Evolutionary conservation across 495 filamentous ascomycete species (phyloP).

Genomic region (Hyaloscypha variabilis): DNA sequence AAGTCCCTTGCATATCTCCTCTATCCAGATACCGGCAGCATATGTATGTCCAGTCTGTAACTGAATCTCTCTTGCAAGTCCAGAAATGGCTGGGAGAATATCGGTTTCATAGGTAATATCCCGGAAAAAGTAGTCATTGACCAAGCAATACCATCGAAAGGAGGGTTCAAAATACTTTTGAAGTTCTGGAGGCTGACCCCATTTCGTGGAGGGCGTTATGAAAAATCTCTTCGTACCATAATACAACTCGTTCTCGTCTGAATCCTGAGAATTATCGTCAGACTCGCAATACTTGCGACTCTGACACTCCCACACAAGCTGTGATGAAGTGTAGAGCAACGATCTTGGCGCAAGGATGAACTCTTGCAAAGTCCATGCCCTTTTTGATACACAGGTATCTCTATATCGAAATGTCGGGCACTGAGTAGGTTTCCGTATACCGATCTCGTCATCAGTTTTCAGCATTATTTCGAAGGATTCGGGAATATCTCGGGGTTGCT

Average conservation of each 20-base stretch:
- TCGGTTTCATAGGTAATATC: too few relatives aligned
- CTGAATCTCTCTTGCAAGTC: neutral
- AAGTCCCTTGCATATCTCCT: constrained; percentile 4
- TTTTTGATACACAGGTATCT: neutral
- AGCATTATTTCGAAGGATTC: too few relatives aligned
- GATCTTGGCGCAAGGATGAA: neutral
- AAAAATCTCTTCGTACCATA: too few relatives aligned
- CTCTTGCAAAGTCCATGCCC: constrained; percentile 11
- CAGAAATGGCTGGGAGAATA: neutral
- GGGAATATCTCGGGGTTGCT: too few relatives aligned
- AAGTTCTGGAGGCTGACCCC: too few relatives aligned
- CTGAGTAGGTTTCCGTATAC: too few relatives aligned
- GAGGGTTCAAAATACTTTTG: too few relatives aligned
- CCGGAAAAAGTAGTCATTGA: too few relatives aligned
- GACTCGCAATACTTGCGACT: neutral
- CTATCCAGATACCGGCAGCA: neutral
- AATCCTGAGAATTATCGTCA: neutral
- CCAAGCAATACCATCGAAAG: too few relatives aligned
- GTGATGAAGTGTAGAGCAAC: neutral
- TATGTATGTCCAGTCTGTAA: neutral
- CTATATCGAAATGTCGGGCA: too few relatives aligned
- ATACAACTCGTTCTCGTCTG: neutral
- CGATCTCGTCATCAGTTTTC: too few relatives aligned
- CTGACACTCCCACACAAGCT: neutral
- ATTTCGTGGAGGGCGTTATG: too few relatives aligned